Percentiles rank a stretch among this genome's conserved stretches.
Conservation (phyloP, 2,329 filamentous ascomycete species). For the Gnomoniopsis smithogilvyi region DNA sequence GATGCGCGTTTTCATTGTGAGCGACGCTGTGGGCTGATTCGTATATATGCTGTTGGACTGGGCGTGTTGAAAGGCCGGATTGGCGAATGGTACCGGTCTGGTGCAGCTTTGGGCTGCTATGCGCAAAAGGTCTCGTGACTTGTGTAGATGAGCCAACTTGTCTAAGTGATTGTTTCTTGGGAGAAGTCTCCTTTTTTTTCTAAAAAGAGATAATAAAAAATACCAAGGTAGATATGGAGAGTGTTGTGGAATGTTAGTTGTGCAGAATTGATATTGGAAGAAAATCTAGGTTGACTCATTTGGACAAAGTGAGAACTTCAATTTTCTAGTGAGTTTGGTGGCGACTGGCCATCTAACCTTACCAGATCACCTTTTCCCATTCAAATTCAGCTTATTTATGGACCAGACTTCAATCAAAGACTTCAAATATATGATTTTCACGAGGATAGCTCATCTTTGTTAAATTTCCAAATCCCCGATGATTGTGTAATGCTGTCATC, state of each 20-base stretch:
- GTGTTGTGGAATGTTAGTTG: neutral
- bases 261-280: neutral
- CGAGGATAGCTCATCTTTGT: no score
- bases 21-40: neutral
- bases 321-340: slow-evolving; percentile 11
- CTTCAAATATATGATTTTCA: no score
- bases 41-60: slow-evolving; percentile 2
- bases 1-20: slow-evolving; percentile 25
- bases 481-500: no score
- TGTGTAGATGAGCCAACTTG: neutral
- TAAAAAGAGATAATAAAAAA: neutral
- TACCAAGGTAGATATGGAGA: neutral
- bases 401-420: no score
- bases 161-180: neutral
- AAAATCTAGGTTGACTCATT: slow-evolving; percentile 17
- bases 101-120: neutral
- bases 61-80: neutral
- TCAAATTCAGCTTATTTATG: no score
- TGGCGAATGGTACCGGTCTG: slow-evolving; percentile 8
- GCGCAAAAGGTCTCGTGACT: neutral
- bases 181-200: neutral
- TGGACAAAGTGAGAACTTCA: neutral
- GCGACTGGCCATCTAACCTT: neutral
- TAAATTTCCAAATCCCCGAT: no score
- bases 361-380: no score